Conservation (phyloP, 169 alveolate genomes). For the Besnoitia besnoiti region DNA sequence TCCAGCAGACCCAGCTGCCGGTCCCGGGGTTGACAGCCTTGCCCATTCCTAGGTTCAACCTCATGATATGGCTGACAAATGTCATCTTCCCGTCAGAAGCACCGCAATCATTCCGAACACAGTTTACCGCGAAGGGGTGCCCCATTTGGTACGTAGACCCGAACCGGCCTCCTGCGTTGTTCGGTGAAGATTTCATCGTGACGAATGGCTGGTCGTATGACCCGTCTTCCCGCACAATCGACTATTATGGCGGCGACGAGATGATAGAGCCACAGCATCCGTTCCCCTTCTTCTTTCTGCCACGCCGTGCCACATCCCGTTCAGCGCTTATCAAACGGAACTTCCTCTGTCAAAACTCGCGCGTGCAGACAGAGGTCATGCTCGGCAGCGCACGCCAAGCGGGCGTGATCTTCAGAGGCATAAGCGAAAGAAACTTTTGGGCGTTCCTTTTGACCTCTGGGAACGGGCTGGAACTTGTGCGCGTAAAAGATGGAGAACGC, state of each 20-base stretch:
- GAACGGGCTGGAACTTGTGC: constrained; percentile 24
- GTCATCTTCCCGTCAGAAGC: constrained; percentile 32
- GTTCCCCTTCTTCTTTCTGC: constrained; percentile 54
- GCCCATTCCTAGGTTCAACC: constrained; percentile 9
- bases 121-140: constrained; percentile 47
- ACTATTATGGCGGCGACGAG: constrained; percentile 31
- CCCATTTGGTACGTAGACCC: constrained; percentile 56
- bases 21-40: neutral
- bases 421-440: constrained; percentile 63
- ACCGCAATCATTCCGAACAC: constrained; percentile 6
- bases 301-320: constrained; percentile 42
- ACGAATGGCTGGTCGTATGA: constrained; percentile 47
- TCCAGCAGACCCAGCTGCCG: neutral
- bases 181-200: constrained; percentile 42
- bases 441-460: constrained; percentile 35
- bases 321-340: constrained; percentile 44
- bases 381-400: constrained; percentile 42
- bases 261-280: constrained; percentile 50
- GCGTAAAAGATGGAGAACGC: constrained; percentile 53
- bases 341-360: constrained; percentile 47
- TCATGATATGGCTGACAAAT: constrained; percentile 47
- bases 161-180: constrained; percentile 33
- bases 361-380: constrained; percentile 31
- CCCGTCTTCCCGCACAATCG: neutral
- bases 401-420: constrained; percentile 47